A percentile compares a stretch with the other conserved stretches of the same genome.
These are phyloP conservation scores for Metarhizium sp. DNA, from an alignment of 2,329 filamentous ascomycete species.

Conservation along the genomic window DNA sequence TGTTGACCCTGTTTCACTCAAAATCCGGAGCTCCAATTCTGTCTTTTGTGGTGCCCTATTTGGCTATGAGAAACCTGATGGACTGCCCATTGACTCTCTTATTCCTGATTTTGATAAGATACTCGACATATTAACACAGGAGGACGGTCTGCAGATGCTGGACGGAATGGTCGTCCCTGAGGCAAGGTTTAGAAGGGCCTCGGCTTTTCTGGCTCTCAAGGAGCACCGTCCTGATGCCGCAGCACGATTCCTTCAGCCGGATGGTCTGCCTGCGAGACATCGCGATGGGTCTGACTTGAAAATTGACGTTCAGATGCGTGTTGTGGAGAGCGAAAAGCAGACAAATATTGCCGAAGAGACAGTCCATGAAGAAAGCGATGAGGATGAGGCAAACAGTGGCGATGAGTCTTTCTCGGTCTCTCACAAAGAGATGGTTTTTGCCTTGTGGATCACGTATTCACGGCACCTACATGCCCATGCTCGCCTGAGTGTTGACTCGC, in stretches of 20 bases:
- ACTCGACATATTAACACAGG: conserved; percentile 69
- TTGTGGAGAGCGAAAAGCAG: conserved; percentile 80
- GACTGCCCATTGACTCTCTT: conserved; percentile 67
- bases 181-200: conserved; percentile 85
- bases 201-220: conserved; percentile 72
- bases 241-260: conserved; percentile 71
- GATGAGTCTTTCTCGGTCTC: conserved; percentile 37
- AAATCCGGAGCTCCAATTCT: conserved; percentile 85
- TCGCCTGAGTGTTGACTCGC: conserved; percentile 49
- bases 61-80: conserved; percentile 76
- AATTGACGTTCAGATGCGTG: conserved; percentile 92
- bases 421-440: conserved; percentile 76
- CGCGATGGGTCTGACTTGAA: conserved; percentile 86
- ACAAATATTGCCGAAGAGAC: conserved; percentile 51
- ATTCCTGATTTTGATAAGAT: conserved; percentile 84
- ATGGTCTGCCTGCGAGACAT: conserved; percentile 77
- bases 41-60: conserved; percentile 92
- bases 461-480: conserved; percentile 71
- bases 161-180: conserved; percentile 97
- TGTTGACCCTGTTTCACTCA: conserved; percentile 66
- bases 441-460: conserved; percentile 95
- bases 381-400: conserved; percentile 32
- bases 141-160: conserved; percentile 72
- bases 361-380: conserved; percentile 52
- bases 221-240: conserved; percentile 74